Conservation (phyloP, 345 rosid species). For the Moricandia arvensis region DNA sequence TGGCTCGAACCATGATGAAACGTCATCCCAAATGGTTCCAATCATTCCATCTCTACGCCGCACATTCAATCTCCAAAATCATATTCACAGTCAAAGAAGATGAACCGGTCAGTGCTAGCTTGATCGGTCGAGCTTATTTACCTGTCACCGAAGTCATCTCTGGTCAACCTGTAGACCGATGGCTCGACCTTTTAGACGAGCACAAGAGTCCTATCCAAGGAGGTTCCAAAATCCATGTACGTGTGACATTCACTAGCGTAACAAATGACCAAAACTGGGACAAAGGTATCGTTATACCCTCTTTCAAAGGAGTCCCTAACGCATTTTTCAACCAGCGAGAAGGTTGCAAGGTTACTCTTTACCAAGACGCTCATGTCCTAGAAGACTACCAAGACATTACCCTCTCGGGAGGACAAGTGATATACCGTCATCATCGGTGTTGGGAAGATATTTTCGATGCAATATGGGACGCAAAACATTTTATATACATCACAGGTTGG, state of each 20-base stretch:
- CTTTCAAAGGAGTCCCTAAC: slow-evolving; percentile 50
- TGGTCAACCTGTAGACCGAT: slow-evolving; percentile 38
- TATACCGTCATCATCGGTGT: slow-evolving; percentile 51
- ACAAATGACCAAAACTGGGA: slow-evolving; percentile 49
- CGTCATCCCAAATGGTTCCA: slow-evolving; percentile 52
- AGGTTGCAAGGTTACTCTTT: slow-evolving; percentile 67
- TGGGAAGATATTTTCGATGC: slow-evolving; percentile 87
- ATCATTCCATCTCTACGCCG: slow-evolving; percentile 57
- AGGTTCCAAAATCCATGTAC: slow-evolving; percentile 46
- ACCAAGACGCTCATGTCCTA: slow-evolving; percentile 75
- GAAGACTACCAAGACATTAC: slow-evolving; percentile 37
- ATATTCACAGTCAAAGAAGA: slow-evolving; percentile 60
- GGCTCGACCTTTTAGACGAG: slow-evolving; percentile 52
- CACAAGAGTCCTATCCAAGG: slow-evolving; percentile 40
- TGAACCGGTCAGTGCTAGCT: slow-evolving; percentile 51
- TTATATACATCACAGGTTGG: slow-evolving; percentile 85
- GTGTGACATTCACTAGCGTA: slow-evolving; percentile 42
- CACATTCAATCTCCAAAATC: slow-evolving; percentile 56
- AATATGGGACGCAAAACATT: slow-evolving; percentile 50
- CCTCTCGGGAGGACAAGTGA: slow-evolving; percentile 1
- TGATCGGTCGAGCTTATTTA: slow-evolving; percentile 72
- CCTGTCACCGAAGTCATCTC: slow-evolving; percentile 49
- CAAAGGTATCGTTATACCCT: slow-evolving; percentile 39
- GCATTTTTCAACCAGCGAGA: slow-evolving; percentile 57
- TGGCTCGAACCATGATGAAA: slow-evolving; percentile 56